Evolutionary conservation across 108 stramenopile genomes (phyloP), one percentile per base, ranked within the genome.

Genomic region (Pelagomonas calceolata): DNA sequence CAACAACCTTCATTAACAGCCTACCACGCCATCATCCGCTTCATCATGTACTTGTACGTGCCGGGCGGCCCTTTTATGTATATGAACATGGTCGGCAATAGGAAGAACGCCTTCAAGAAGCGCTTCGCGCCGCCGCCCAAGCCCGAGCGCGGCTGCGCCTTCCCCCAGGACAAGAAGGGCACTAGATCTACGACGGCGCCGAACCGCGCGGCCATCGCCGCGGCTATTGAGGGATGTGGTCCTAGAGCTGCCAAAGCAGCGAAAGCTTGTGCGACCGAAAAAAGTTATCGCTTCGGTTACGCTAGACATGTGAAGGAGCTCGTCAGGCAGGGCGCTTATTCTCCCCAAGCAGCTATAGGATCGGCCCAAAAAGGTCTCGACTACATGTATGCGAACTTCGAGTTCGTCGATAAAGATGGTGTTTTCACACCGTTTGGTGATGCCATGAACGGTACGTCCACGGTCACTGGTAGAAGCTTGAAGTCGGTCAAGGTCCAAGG

Each of bases 21-120:
- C 46, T n/a, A 0, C 36, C 30, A 30, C 34, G 34, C 39, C 21
- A 60, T 69, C 34, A 10, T 29, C 73, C 75, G 79, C 39, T 89
- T 85, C 67, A 75, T 88, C 65, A 84, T 76, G 37, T 70, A 79
- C 18, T 71, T 94, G 26, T 97, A 97, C 79, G 79, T 87, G 35
- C 89, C 92, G 33, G 92, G 92, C 46, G 83, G 84, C 0, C 88
- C 89, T n/a, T 87, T 85, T 67, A 95, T 97, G 96, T 92, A 92
- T 71, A 66, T 91, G 75, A 94, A 97, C 85, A 97, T 97, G 96
- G 88, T 80, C 30, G 83, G 76, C 44, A 95, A 95, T 74, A 80
- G 96, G 36, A 91, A 89, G 70, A 83, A 70, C 32, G 91, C 93
- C 36, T 91, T 96, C 80, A 88, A 89, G 75, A 96, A 94, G 81